These are phyloP conservation scores for Tolypocladium ovalisporum DNA, from an alignment of 2,329 filamentous ascomycete species.

Conservation along the genomic window DNA sequence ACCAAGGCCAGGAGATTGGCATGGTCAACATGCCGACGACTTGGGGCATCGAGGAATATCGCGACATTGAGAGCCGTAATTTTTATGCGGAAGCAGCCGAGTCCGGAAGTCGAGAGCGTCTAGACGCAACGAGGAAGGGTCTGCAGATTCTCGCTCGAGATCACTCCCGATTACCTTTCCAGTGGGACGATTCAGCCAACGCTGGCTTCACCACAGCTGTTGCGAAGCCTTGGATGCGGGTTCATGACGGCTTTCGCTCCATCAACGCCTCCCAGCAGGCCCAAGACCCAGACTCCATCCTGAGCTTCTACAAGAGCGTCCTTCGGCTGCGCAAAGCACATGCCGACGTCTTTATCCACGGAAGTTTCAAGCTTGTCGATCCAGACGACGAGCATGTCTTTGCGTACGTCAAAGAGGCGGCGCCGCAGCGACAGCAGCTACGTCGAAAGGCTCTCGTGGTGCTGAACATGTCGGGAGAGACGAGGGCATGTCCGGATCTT, in stretches of 20 bases:
- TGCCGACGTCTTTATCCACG: constrained; percentile 50
- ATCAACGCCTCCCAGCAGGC: constrained; percentile 45
- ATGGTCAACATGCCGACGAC: constrained; percentile 43
- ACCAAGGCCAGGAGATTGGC: constrained; percentile 51
- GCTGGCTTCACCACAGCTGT: constrained; percentile 45
- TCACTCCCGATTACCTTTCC: constrained; percentile 54
- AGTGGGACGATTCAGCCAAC: constrained; percentile 48
- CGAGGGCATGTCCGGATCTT: not conserved
- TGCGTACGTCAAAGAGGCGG: constrained; percentile 35
- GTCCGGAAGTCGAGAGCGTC: constrained; percentile 20
- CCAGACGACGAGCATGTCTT: constrained; percentile 44
- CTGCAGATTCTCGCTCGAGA: constrained; percentile 51
- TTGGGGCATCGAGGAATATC: constrained; percentile 42
- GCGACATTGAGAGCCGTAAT: constrained; percentile 41
- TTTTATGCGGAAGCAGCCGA: constrained; percentile 35
- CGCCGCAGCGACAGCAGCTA: not conserved
- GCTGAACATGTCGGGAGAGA: not conserved
- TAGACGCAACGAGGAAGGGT: constrained; percentile 36
- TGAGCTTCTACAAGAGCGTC: constrained; percentile 48
- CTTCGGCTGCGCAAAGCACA: constrained; percentile 42
- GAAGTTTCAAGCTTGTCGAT: constrained; percentile 42
- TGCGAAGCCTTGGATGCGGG: constrained; percentile 54
- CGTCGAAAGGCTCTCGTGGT: not conserved
- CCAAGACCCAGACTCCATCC: constrained; percentile 34
- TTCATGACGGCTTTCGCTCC: constrained; percentile 44